Base-by-base conservation (phyloP, 805 yeast genomes). In the Saccharomycopsis malanga region DNA sequence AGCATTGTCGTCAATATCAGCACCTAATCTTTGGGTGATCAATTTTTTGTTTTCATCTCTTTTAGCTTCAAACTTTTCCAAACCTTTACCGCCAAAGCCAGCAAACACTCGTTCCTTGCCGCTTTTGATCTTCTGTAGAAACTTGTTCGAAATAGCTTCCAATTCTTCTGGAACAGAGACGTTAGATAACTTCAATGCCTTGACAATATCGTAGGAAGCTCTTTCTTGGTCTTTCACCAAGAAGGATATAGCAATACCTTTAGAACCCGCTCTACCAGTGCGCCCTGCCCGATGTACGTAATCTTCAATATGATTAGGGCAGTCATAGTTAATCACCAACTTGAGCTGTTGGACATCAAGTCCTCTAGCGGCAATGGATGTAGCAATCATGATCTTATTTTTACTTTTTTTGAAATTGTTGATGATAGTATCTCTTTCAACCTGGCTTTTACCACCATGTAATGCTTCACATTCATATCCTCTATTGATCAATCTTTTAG, bases 201-300 rank as follows among this genome's bases (percentile, higher is more conserved):
- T 78, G 0, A 83, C 77, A 15, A 88, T 69, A 58, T 84, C 95
- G 18, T 72, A 65, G 0, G 87, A 85, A 15, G 76, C 71, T 46
- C 82, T 67, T 34, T 74, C 82, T 57, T 88, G 88, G 18, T 66
- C 65, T 0, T 74, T 66, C 1, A 79, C 67, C 3, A 93, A 68
- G 54, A 91, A 76, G 0, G 97, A 84, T 3, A 87, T 69, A n/a
- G 83, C 83, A 1, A 69, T 68, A 2, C 98, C 98, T 2, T 64
- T 66, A 30, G 73, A 72, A 0, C 93, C 93, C 1, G 97, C 98
- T 51, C 98, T 71, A 0, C 97, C 98, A 0, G 98, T 93, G 49
- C 98, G 70, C 0, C 98, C 98, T 1, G 89, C 95, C 6, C 98
- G 74, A 65, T 93, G 98, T 10, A 93, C 91, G 59, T 93, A 93